Base-by-base conservation (phyloP, 176 grass and related monocot genomes). In the Musa acuminata region DNA sequence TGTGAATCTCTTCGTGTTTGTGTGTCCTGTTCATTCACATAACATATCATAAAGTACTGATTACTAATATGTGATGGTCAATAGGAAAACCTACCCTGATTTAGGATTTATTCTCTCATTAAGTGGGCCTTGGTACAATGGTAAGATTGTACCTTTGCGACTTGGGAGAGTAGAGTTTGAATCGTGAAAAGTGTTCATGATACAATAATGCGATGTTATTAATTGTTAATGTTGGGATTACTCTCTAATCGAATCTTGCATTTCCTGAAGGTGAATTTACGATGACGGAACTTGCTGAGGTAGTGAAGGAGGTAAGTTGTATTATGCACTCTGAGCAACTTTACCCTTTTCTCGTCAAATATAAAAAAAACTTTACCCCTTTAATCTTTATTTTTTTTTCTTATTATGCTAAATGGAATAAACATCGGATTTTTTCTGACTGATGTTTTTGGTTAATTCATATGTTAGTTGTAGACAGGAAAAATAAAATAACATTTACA, bases 281-380 rank as follows among this genome's bases (percentile, higher is more conserved):
- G 72, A 98, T 98, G 94, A 85, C 93, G 77, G 94, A 98, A 80
- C 94, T 98, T 8, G 94, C 94, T 52, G 94, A 98, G 82, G 88
- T 87, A 19, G 90, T 98, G 51, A 93, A 98, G 72, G 94, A 98
- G 94, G 94, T 89, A 78, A 68, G 83, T 69, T 24, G 10, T 5
- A 1, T 50, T 70, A 10, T 74, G n/a, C 5, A 12, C 14, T 10
- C 21, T 71, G 17, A 49, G 24, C 52, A 14, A 73, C 51, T 9
- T 8, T 53, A 1, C 13, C 10, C 3, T 69, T 17, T 2, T 16
- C 8, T 21, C 12, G 29, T 29, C 29, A 29, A 29, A 29, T 29
- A 3, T 3, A 29, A 3, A 29, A n/a, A 29, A 29, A 29, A 24
- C 25, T 26, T 35, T 35, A 6, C 4, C 35, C 35, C 35, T 43